Base-by-base conservation (phyloP, 768 basidiomycete genomes). In the Mycena venus region DNA sequence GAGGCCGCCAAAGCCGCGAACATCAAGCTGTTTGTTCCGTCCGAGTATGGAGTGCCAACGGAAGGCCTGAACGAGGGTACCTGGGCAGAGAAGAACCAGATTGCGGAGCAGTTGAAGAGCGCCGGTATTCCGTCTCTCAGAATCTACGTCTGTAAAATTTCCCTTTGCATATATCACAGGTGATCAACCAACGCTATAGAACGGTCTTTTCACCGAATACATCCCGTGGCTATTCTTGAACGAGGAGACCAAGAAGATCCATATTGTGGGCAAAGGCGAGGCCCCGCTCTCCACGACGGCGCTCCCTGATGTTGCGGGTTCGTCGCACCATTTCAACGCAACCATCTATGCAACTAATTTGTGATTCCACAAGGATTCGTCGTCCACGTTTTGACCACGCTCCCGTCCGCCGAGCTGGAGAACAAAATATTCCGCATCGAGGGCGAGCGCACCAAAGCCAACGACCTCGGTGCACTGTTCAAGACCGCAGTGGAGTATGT, bases 21-120 rank as follows among this genome's bases (percentile, higher is more conserved):
- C 4, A 83, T 86, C 38, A 83, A 82, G 74, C 49, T 86, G 59
- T 86, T 86, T 66, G 84, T 85, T 32, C 84, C 85, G 23, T 82
- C 81, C 31, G 85, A 86, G 66, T 86, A 78, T 42, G 84, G 85
- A 38, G 78, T 84, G 75, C 80, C 83, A n/a, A 85, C 82, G 4
- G 79, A 81, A 51, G 85, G 82, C 21, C 77, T 78, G 25, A 82
- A 79, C 49, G 82, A 79, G 0, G 82, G 83, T 77, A 34, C 67
- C 78, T 59, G 74, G 29, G 27, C 64, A 72, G 70, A 70, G 40
- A 86, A 85, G 60, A 80, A 82, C 27, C 63, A 78, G 49, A 69
- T 84, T 71, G 83, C 55, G 83, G 83, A 81, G 40, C 76, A 84
- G 31, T 60, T 83, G 68, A 78, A 82, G 29, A 78, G 80, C 36